Base-by-base conservation (phyloP, 2,329 filamentous ascomycete species). In the Cordyceps cateniannulata region DNA sequence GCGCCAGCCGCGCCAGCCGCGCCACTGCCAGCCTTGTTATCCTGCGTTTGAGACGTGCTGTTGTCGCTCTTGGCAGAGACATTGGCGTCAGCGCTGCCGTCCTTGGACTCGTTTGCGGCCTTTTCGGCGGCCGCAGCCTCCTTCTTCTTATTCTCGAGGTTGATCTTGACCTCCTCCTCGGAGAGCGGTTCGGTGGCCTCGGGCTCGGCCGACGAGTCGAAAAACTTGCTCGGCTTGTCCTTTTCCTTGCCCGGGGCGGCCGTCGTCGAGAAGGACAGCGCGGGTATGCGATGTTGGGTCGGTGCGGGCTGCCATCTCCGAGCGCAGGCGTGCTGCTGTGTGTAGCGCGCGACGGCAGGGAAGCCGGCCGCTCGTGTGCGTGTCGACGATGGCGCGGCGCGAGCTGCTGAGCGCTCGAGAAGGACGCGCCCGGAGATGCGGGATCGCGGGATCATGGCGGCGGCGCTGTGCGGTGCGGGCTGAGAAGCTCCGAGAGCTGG, bases 121-220 rank as follows among this genome's bases (percentile, higher is more conserved):
- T 78, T 76, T 62, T 80, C 77, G 20, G 54, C 53, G 14, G 38
- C 47, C n/a, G 75, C 76, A 32, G 62, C 61, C 62, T 78, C 73
- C 32, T 71, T 70, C 57, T 74, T 77, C 68, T 75, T 73, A 66
- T 79, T 76, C 67, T 81, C 78, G 29, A 74, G 76, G 64, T 81
- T 83, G 53, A 77, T 78, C 67, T 81, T 79, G 59, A 75, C 72
- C 65, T 83, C 80, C 63, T 84, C 80, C 59, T 83, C 80, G 8
- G 79, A 77, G 10, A 84, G 72, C 0, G 80, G 77, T 64, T 82
- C 78, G 24, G 73, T 74, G 12, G 70, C 58, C 22, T 70, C 67
- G 61, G 75, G 74, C 55, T 77, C 72, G 6, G 55, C 45, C n/a
- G 77, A 67, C 8, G 76, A 75, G 64, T 84, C 79, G 62, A 85